phyloP scores from a whole-genome alignment of 176 grass and related monocot genomes.

The Luzula sylvatica region DNA sequence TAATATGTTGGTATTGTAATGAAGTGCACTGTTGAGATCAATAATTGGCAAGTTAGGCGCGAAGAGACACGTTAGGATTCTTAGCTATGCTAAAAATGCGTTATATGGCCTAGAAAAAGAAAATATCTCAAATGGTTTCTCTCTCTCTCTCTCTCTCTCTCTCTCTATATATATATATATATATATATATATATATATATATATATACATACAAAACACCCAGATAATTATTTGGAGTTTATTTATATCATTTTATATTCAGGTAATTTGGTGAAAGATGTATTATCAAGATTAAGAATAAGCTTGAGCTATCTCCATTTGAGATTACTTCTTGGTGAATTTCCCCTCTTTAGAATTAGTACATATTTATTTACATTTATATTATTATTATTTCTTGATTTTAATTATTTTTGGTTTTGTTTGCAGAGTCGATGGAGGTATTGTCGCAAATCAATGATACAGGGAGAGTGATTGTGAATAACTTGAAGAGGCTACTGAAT shows the following conservation, averaged over 20 bases:
- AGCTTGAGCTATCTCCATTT: conserved; percentile 45
- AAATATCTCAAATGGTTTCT: conserved; percentile 25
- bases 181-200: neutral
- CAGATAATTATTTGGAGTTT: no score
- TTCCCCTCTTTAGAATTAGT: neutral
- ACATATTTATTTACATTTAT: neutral
- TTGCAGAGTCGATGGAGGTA: conserved; percentile 36
- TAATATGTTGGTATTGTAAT: conserved; percentile 15
- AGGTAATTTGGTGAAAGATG: conserved; percentile 32
- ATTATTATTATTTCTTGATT: neutral
- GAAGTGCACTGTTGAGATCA: conserved; percentile 70
- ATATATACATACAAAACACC: neutral
- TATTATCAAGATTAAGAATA: conserved; percentile 35
- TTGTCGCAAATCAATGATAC: conserved; percentile 31
- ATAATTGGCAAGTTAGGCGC: conserved; percentile 67
- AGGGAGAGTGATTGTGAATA: conserved; percentile 25
- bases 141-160: conserved; percentile 17
- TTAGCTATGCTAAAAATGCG: conserved; percentile 78
- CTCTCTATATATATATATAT: no score
- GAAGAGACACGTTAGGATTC: conserved; percentile 55
- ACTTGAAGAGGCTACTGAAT: conserved; percentile 20
- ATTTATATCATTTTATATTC: conserved; percentile 18
- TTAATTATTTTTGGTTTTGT: neutral
- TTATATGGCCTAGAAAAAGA: conserved; percentile 58
- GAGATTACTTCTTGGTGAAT: conserved; percentile 55